Conservation (phyloP, 1,284 basidiomycete genomes). For the Tremellales sp. region DNA sequence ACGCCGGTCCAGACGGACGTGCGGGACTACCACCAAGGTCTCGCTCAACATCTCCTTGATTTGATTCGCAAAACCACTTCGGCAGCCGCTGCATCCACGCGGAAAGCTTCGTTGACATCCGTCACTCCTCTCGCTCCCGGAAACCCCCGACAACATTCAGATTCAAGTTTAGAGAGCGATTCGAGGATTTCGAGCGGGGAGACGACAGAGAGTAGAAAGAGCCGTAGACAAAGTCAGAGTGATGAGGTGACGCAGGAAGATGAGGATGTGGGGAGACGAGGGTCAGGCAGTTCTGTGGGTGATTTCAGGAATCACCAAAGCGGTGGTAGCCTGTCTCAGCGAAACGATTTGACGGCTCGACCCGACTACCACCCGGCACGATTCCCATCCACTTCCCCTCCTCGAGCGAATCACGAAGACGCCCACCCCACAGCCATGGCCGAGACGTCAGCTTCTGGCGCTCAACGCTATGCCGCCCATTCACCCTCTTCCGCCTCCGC, state of each 20-base stretch:
- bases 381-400: too few relatives aligned
- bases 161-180: neutral
- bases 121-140: neutral
- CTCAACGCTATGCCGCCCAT: neutral
- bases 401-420: too few relatives aligned
- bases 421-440: too few relatives aligned
- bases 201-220: neutral
- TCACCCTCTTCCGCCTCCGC: neutral
- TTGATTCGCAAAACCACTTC: neutral
- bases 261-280: too few relatives aligned
- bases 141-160: neutral
- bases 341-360: neutral
- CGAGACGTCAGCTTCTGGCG: neutral
- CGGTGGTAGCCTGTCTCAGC: too few relatives aligned
- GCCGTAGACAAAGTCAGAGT: too few relatives aligned
- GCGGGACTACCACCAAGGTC: neutral
- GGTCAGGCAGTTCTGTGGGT: too few relatives aligned
- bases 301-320: too few relatives aligned
- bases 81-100: neutral
- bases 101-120: neutral
- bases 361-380: neutral
- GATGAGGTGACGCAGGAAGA: too few relatives aligned
- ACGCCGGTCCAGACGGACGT: too few relatives aligned
- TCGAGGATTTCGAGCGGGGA: neutral
- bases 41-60: neutral